phyloP scores from a whole-genome alignment of 768 basidiomycete genomes.

The Naganishia kalamii region DNA sequence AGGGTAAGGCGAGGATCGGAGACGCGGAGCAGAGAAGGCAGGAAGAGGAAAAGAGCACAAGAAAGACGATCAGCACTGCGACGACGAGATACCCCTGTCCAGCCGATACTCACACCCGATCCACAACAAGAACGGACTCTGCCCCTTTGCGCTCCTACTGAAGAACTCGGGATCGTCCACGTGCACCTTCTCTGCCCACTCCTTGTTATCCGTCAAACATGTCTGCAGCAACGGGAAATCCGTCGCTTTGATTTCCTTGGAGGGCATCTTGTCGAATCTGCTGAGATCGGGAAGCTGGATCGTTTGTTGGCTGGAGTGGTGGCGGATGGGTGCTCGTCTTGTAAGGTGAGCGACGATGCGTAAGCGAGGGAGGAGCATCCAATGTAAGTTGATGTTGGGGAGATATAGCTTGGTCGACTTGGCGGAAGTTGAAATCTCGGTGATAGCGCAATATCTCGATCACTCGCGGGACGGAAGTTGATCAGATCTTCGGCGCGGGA shows the following conservation, averaged over 20 bases:
- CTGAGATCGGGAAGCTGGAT: constrained; percentile 6
- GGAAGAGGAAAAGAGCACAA: neutral
- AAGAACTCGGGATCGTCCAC: constrained; percentile 62
- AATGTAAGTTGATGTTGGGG: neutral
- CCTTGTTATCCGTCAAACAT: constrained; percentile 55
- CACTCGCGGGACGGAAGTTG: neutral
- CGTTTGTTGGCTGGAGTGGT: neutral
- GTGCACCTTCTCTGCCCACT: constrained; percentile 64
- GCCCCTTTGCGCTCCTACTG: constrained; percentile 56
- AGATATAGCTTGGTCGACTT: neutral
- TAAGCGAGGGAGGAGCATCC: neutral
- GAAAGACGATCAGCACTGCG: too few species aligned
- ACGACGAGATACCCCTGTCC: too few species aligned
- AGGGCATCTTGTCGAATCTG: constrained; percentile 8
- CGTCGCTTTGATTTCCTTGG: constrained; percentile 17
- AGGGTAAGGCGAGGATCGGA: neutral
- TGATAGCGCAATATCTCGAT: constrained; percentile 17
- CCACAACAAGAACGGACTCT: constrained; percentile 44
- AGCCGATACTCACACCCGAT: constrained; percentile 42
- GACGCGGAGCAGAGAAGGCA: neutral
- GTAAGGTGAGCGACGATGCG: neutral
- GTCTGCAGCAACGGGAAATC: constrained; percentile 44
- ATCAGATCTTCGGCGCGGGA: neutral
- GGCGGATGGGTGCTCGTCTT: neutral
- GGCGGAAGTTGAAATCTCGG: neutral